Evolutionary conservation across 2,329 filamentous ascomycete genomes (phyloP).

Genomic region (Aspergillus sp.): DNA sequence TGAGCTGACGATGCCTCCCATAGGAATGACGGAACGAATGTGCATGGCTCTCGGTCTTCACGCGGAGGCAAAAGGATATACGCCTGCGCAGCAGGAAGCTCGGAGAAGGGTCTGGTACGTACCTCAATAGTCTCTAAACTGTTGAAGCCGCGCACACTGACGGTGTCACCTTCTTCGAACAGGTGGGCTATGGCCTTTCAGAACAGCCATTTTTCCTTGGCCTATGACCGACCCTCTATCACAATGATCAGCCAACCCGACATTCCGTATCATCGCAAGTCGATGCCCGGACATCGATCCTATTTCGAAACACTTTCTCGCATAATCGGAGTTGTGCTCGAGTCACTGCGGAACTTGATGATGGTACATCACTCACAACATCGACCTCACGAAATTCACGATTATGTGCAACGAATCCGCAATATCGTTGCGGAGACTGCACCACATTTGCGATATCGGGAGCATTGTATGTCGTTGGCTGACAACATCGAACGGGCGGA

Average conservation of each 20-base stretch:
- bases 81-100: constrained; percentile 48
- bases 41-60: constrained; percentile 64
- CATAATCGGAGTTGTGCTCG: constrained; percentile 55
- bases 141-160: background rate
- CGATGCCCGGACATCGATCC: constrained; percentile 55
- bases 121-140: background rate
- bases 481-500: constrained; percentile 64
- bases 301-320: constrained; percentile 63
- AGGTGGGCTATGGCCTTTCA: constrained; percentile 64
- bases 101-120: constrained; percentile 44
- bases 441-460: constrained; percentile 59
- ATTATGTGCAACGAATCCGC: constrained; percentile 59
- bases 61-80: constrained; percentile 56
- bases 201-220: constrained; percentile 64
- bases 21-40: constrained; percentile 47
- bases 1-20: constrained; percentile 9
- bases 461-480: constrained; percentile 38
- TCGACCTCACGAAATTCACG: constrained; percentile 56
- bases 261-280: constrained; percentile 54
- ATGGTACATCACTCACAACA: constrained; percentile 53
- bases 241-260: constrained; percentile 55
- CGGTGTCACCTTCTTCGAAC: background rate
- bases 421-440: constrained; percentile 59
- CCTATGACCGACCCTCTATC: constrained; percentile 61
- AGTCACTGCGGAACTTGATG: constrained; percentile 60